A percentile compares a stretch with the other conserved stretches of the same genome.
These are phyloP conservation scores for Calonectria pauciramosa DNA, from an alignment of 2,329 filamentous ascomycete genomes.

Conservation along the genomic window DNA sequence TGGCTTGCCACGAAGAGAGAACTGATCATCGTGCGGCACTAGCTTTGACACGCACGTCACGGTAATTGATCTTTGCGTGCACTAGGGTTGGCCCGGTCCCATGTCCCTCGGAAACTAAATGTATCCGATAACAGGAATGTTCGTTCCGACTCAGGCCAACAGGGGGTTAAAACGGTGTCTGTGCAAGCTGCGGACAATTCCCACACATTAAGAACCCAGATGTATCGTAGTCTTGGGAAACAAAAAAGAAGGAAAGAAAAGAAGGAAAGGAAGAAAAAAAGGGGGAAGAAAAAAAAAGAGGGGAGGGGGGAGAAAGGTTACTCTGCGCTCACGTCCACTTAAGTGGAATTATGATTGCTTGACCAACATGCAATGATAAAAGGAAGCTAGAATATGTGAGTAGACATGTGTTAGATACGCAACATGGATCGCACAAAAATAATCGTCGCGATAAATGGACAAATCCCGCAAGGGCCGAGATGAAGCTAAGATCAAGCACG, in stretches of 20 bases:
- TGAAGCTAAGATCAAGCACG: not conserved
- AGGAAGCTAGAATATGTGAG: too few relatives aligned
- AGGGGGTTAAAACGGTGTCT: not conserved
- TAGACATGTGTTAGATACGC: too few relatives aligned
- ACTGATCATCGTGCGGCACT: not conserved
- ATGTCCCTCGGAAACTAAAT: not conserved
- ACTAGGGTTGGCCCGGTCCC: not conserved
- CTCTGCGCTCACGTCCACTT: too few relatives aligned
- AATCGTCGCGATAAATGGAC: not conserved
- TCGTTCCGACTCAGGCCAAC: not conserved
- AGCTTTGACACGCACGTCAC: not conserved
- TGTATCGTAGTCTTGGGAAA: too few relatives aligned
- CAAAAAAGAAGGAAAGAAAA: too few relatives aligned
- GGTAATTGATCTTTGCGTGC: not conserved
- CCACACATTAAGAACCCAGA: too few relatives aligned
- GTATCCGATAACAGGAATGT: not conserved
- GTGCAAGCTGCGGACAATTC: not conserved
- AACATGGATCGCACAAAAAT: too few relatives aligned
- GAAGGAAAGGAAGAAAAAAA: too few relatives aligned
- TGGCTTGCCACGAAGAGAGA: not conserved
- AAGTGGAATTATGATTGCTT: not conserved
- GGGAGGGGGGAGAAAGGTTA: too few relatives aligned
- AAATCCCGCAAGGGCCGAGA: not conserved
- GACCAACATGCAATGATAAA: not conserved
- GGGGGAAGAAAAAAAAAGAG: too few relatives aligned